Base-by-base conservation (phyloP, 805 yeast genomes). In the Metschnikowia vanudenii region DNA sequence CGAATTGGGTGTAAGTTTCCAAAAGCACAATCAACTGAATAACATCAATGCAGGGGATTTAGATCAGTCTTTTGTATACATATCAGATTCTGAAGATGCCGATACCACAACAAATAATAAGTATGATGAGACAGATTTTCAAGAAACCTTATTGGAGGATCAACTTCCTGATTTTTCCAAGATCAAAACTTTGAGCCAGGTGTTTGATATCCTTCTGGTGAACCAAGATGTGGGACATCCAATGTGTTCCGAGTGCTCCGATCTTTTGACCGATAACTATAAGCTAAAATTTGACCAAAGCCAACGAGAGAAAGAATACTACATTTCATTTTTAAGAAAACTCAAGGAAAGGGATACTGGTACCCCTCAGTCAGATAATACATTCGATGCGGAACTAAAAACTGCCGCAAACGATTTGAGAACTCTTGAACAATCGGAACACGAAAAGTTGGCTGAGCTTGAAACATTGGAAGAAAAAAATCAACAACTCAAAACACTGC, bases 231-330 rank as follows among this genome's bases (percentile, higher is more conserved):
- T 92, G 13, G 95, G 88, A 52, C 75, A 71, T 58, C 99, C 99
- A 0, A 80, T 94, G 13, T 92, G 98, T 57, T 75, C 75, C 19
- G 97, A 91, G 37, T 94, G 99, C 63, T 85, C 94, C 6, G 80
- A 76, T 36, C 62, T 75, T 17, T 64, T 92, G 20, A 70, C 85
- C 10, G 81, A 79, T 9, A 83, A 82, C 46, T 73, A 89, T 62
- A 84, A 82, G 57, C 62, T 69, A 11, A 83, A 83, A 54, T 86
- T 86, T 61, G 92, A 86, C 49, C 86, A 81, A 45, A 78, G 84
- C 4, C 79, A 85, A 16, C 76, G 75, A 51, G 97, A 92, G 57
- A 81, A 92, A 52, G 96, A 90, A 41, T 76, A 80, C 1, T 94
- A 90, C 61, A 68, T 82, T 14, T 79, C 80, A 26, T 90, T 91